A percentile compares a stretch with the other conserved stretches of the same genome.
phyloP scores from a whole-genome alignment of 2,329 filamentous ascomycete species.

The Cordyceps javanica region DNA sequence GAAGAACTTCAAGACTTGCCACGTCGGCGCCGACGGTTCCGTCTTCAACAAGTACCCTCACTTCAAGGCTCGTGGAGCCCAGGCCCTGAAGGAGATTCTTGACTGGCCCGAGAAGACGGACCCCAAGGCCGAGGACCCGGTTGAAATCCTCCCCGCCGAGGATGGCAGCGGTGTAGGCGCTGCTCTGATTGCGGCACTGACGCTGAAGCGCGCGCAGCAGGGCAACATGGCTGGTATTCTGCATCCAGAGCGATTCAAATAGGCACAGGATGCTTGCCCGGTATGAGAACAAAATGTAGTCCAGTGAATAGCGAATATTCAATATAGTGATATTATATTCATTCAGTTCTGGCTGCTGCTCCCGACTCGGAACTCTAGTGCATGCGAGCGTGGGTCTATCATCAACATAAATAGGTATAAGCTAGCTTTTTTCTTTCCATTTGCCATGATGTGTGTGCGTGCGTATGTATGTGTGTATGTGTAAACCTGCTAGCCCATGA shows the following conservation, averaged over 20 bases:
- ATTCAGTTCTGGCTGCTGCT: neutral
- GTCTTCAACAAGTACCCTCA: conserved; percentile 99
- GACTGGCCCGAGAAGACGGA: conserved; percentile 75
- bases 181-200: conserved; percentile 78
- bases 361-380: neutral
- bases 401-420: conserved; percentile 2
- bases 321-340: neutral
- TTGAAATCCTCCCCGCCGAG: conserved; percentile 84
- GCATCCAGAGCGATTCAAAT: conserved; percentile 56
- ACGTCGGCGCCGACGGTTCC: conserved; percentile 93
- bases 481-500: conserved; percentile 60
- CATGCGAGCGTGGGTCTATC: neutral
- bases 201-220: conserved; percentile 56
- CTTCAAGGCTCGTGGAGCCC: conserved; percentile 88
- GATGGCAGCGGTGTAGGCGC: conserved; percentile 97
- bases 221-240: conserved; percentile 60
- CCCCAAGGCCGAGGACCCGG: conserved; percentile 71
- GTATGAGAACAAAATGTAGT: neutral
- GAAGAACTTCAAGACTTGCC: conserved; percentile 81
- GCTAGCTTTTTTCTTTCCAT: no score
- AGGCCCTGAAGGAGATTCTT: conserved; percentile 87
- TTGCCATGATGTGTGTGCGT: neutral
- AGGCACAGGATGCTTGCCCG: neutral
- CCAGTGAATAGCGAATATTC: neutral
- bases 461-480: no score